These are phyloP conservation scores for Diaporthe nobilis DNA, from an alignment of 2,329 filamentous ascomycete species.

Conservation along the genomic window DNA sequence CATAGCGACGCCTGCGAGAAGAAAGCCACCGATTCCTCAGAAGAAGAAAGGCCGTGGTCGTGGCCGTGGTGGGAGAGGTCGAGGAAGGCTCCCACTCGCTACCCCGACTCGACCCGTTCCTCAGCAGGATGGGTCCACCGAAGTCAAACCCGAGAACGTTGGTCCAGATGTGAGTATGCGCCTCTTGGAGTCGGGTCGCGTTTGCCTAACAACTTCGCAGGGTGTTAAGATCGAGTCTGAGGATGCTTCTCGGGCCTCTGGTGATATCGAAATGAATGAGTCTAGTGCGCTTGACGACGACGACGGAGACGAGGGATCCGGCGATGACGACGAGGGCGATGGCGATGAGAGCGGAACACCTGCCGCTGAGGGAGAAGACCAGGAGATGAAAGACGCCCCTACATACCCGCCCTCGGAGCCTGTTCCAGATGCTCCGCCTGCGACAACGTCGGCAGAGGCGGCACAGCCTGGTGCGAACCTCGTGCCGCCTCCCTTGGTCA, in stretches of 20 bases:
- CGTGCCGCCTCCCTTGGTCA: constrained; percentile 46
- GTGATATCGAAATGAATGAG: constrained; percentile 69
- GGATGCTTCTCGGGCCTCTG: constrained; percentile 57
- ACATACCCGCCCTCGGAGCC: constrained; percentile 23
- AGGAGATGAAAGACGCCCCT: constrained; percentile 48
- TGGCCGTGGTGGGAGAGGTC: constrained; percentile 77
- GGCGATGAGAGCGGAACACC: constrained; percentile 58
- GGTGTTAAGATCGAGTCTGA: constrained; percentile 59
- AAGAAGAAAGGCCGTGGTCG: constrained; percentile 77
- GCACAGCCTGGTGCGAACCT: constrained; percentile 52
- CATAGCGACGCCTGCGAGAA: constrained; percentile 60
- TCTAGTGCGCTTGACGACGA: constrained; percentile 62
- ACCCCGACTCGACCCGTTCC: constrained; percentile 50
- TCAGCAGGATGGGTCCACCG: constrained; percentile 54
- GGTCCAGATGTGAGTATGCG: constrained; percentile 56
- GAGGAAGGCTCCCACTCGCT: constrained; percentile 74
- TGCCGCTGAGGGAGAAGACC: constrained; percentile 43
- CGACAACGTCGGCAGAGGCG: constrained; percentile 50
- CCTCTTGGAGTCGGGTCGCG: neutral
- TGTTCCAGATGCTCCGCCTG: constrained; percentile 3
- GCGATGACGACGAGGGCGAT: constrained; percentile 63
- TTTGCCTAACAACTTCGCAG: constrained; percentile 48
- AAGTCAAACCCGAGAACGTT: constrained; percentile 55
- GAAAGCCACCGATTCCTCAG: constrained; percentile 82
- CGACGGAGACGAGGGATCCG: constrained; percentile 63